Evolutionary conservation across 2,329 filamentous ascomycete species (phyloP).

Genomic region (Teratosphaeria viscida): DNA sequence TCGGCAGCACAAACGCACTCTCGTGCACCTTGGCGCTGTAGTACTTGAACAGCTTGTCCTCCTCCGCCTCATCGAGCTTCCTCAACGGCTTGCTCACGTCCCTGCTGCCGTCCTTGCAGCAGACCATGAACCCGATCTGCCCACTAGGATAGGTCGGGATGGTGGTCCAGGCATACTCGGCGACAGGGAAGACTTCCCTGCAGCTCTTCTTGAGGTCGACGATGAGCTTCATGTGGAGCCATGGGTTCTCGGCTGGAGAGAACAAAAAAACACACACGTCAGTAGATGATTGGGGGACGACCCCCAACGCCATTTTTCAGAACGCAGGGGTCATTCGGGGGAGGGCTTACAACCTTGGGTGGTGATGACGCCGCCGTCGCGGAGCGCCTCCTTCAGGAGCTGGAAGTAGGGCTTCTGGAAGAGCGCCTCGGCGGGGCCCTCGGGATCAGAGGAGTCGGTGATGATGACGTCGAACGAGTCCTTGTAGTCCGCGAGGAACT

Average conservation of each 20-base stretch:
- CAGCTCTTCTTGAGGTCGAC: slow-evolving; percentile 92
- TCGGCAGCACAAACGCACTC: slow-evolving; percentile 86
- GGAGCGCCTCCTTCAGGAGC: slow-evolving; percentile 78
- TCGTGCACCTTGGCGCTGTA: slow-evolving; percentile 97
- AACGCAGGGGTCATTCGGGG: slow-evolving; percentile 26
- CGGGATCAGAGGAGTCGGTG: slow-evolving; percentile 95
- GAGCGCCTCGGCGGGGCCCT: slow-evolving; percentile 88
- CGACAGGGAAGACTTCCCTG: slow-evolving; percentile 92
- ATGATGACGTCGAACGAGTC: slow-evolving; percentile 99
- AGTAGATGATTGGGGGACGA: slow-evolving; percentile 6
- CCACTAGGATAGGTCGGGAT: slow-evolving; percentile 98
- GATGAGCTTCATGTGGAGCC: slow-evolving; percentile 93
- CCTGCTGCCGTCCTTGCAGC: slow-evolving; percentile 81
- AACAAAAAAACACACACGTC: slow-evolving; percentile 13
- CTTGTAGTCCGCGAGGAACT: slow-evolving; percentile 94
- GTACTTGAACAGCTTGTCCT: slow-evolving; percentile 88
- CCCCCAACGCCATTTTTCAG: not conserved
- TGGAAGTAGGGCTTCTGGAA: slow-evolving; percentile 99
- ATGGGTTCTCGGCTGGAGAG: slow-evolving; percentile 85
- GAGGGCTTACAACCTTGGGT: slow-evolving; percentile 99
- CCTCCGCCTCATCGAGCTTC: slow-evolving; percentile 72
- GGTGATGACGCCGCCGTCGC: slow-evolving; percentile 94
- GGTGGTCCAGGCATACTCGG: slow-evolving; percentile 97
- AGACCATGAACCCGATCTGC: slow-evolving; percentile 99
- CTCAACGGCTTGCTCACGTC: slow-evolving; percentile 80